Evolutionary conservation across 192 early-diverging fungal species (phyloP), one percentile per base, ranked within the genome.

Genomic region (Linnemannia exigua): DNA sequence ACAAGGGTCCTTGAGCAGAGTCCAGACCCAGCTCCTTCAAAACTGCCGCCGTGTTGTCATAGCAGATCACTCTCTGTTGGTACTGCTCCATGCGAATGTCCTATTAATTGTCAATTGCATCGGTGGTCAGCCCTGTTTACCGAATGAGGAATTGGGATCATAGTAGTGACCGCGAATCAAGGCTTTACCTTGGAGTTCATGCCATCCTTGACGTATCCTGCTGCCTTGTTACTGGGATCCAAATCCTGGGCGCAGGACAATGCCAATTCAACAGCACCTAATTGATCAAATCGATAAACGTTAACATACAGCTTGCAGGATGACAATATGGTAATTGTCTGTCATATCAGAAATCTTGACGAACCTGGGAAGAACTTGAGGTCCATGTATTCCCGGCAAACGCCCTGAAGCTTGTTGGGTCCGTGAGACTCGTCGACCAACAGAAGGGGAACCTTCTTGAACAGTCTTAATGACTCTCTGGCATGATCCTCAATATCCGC

Each of bases 141-240:
- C 74, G 61, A 33, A 33, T 54, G 3, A 52, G 44, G 35, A 75
- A 22, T 37, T 66, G 44, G 7, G 58, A 51, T 44, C 91, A 81
- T 31, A 90, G 50, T 35, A 87, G 92, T 90, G 76, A 90, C 90
- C 12, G 81, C 61, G 52, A 88, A 82, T 35, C 88, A 81, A 31
- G 14, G 82, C 82, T 63, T 74, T 81, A 74, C 93, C 61, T 82
- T 83, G 12, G 84, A 90, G 31, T 91, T 92, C 54, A 84, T 89
- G 0, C 90, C 90, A 38, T 93, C 92, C 70, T 88, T 79, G 88
- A 90, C 91, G 79, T 88, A 95, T 17, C 88, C 87, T 35, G 90
- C 37, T 0, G 91, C 92, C n/a, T 87, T 83, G 81, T 94, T 89
- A 17, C 80, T 77, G 2, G 93, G 92, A 61, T 95, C 94, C 5